phyloP scores from a whole-genome alignment of 805 yeast genomes.

The Kuraishia molischiana region DNA sequence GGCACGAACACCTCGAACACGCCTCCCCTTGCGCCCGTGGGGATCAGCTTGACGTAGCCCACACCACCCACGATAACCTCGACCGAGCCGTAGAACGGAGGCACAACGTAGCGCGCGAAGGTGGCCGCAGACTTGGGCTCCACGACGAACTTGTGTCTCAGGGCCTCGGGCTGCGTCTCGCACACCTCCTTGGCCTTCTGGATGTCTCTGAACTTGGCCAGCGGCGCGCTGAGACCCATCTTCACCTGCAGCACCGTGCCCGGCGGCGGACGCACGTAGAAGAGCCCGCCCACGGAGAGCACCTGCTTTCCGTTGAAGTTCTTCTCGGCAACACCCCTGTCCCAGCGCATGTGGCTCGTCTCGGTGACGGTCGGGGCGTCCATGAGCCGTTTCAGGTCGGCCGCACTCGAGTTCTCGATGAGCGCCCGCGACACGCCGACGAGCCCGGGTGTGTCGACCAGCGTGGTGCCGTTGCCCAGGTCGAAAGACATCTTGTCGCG shows the following conservation, averaged over 20 bases:
- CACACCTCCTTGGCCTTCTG: slow-evolving; percentile 20
- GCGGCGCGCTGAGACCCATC: slow-evolving; percentile 31
- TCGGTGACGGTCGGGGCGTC: background rate
- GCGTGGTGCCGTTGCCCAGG: slow-evolving; percentile 14
- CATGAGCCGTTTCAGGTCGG: background rate
- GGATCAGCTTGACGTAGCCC: slow-evolving; percentile 53
- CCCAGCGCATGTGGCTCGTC: background rate
- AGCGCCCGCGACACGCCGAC: slow-evolving; percentile 4
- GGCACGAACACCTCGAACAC: slow-evolving; percentile 46
- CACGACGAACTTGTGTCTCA: slow-evolving; percentile 12
- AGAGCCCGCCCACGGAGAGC: slow-evolving; percentile 48
- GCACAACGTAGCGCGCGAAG: slow-evolving; percentile 40
- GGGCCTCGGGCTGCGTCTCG: slow-evolving; percentile 14
- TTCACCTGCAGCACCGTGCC: slow-evolving; percentile 37
- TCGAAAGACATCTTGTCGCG: slow-evolving; percentile 35
- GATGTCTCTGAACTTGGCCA: slow-evolving; percentile 22
- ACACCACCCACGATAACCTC: slow-evolving; percentile 56
- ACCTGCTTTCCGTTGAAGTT: slow-evolving; percentile 14
- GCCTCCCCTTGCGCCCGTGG: slow-evolving; percentile 36
- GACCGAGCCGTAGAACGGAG: slow-evolving; percentile 61
- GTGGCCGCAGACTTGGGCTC: slow-evolving; percentile 16
- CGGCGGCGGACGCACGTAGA: slow-evolving; percentile 46
- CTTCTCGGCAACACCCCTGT: background rate
- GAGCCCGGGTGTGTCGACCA: slow-evolving; percentile 42
- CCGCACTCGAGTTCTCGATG: background rate